Evolutionary conservation across 495 filamentous ascomycete species (phyloP).

Genomic region (Xylaria bambusicola): DNA sequence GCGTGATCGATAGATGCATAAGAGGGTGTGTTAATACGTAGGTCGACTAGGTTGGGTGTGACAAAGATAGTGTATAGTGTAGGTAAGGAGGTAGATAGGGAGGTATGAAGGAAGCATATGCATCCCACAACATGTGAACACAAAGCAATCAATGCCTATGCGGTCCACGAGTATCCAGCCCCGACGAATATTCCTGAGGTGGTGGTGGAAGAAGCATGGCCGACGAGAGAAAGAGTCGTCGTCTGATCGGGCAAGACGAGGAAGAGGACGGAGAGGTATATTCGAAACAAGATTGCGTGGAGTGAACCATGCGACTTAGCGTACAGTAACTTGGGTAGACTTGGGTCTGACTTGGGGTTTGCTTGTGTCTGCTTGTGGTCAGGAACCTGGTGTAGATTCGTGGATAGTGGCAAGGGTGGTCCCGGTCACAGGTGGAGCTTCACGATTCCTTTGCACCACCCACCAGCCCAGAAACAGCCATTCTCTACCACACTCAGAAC

Average conservation of each 20-base stretch:
- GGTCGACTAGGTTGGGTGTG: background rate
- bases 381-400: too few relatives aligned
- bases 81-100: too few relatives aligned
- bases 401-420: too few relatives aligned
- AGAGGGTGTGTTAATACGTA: background rate
- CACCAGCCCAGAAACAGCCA: background rate
- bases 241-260: background rate
- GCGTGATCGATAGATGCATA: background rate
- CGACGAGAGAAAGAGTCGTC: background rate
- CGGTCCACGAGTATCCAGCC: background rate
- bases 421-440: background rate
- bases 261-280: background rate
- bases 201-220: slow-evolving; percentile 4
- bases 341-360: too few relatives aligned
- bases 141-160: background rate
- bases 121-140: background rate
- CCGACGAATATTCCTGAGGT: background rate
- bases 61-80: too few relatives aligned
- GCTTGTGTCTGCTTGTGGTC: too few relatives aligned
- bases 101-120: slow-evolving; percentile 5
- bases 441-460: slow-evolving; percentile 11
- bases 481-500: background rate
- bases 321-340: too few relatives aligned
- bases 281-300: slow-evolving; percentile 5
- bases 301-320: too few relatives aligned